phyloP scores from a whole-genome alignment of 106 monocot genomes.

The Allium fistulosum region DNA sequence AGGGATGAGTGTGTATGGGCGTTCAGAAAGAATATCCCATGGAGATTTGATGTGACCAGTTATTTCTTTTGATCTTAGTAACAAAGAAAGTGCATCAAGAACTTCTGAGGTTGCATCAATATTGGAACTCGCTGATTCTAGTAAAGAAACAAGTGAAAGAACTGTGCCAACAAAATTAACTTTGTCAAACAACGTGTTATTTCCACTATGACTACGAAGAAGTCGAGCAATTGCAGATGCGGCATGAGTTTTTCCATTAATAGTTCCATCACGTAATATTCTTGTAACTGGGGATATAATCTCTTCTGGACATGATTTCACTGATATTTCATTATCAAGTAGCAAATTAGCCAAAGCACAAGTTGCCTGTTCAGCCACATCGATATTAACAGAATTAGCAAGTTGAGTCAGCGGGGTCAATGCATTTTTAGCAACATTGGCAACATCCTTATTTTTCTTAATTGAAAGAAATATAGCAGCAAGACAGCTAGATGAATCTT shows the following conservation, averaged over 20 bases:
- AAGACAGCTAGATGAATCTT: slow-evolving; percentile 57
- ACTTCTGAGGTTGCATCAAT: slow-evolving; percentile 76
- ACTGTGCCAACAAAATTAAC: slow-evolving; percentile 77
- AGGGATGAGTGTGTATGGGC: slow-evolving; percentile 63
- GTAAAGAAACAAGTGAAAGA: slow-evolving; percentile 69
- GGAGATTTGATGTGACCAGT: slow-evolving; percentile 42
- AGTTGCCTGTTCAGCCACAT: slow-evolving; percentile 85
- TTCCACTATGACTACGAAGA: slow-evolving; percentile 43
- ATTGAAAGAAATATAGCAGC: slow-evolving; percentile 96
- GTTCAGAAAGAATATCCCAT: slow-evolving; percentile 58
- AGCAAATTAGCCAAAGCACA: slow-evolving; percentile 91
- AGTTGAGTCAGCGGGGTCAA: slow-evolving; percentile 46
- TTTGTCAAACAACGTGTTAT: slow-evolving; percentile 40
- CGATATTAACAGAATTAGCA: slow-evolving; percentile 65
- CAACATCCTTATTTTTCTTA: slow-evolving; percentile 80
- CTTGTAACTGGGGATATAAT: slow-evolving; percentile 69
- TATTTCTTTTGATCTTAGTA: slow-evolving; percentile 52
- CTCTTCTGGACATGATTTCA: slow-evolving; percentile 53
- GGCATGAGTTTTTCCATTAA: slow-evolving; percentile 84
- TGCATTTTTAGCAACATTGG: slow-evolving; percentile 51
- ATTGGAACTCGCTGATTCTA: slow-evolving; percentile 63
- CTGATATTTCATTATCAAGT: slow-evolving; percentile 60
- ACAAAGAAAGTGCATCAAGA: slow-evolving; percentile 72
- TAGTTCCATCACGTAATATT: slow-evolving; percentile 73
- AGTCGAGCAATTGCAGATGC: slow-evolving; percentile 89